Evolutionary conservation across 2,329 filamentous ascomycete genomes (phyloP), one percentile per base, ranked within the genome.

Genomic region (Fragosphaeria purpurea): DNA sequence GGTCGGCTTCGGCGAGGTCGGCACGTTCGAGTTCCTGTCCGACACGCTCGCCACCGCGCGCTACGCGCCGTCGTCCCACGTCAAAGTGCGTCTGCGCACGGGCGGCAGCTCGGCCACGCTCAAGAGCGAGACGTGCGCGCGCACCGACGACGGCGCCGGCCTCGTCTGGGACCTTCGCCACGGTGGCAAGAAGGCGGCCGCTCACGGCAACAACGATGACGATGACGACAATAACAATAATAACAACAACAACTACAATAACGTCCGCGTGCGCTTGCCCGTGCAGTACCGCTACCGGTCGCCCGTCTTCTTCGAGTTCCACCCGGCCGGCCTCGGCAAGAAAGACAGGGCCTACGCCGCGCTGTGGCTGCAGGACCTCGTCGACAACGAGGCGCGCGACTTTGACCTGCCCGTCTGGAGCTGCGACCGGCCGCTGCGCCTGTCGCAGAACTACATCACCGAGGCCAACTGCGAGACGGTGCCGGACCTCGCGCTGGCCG

Each of bases 371-470:
- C 81, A 89, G 57, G 86, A 93, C 52, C 73, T 97, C 7, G 75
- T 83, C 9, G 93, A 97, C 61, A 85, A 86, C 52, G 83, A 93
- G 55, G 80, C 85, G 47, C 76, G 75, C 2, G 77, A 85, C 11
- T 83, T 96, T 59, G 85, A 93, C 56, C 75, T 97, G n/a, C 93
- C 91, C 0, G 85, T 98, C 51, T 97, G 89, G 86, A 83, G 77
- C 47, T 95, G 89, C 31, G 76, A 85, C 58, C 85, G 86, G 51
- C 75, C 83, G 0, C 72, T 79, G 54, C 81, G 91, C 5, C 72
- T 97, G 9, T 87, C 86, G 0, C 91, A 97, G 62, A 97, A 95
- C 63, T 96, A 91, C 65, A 85, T 96, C 60, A 95, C 88, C 0
- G 81, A 89, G 53, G 74, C 83, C 13, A 95, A 93, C 61, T 82